Evolutionary conservation across 108 stramenopile genomes (phyloP).

Genomic region (Nannochloropsis gaditana): DNA sequence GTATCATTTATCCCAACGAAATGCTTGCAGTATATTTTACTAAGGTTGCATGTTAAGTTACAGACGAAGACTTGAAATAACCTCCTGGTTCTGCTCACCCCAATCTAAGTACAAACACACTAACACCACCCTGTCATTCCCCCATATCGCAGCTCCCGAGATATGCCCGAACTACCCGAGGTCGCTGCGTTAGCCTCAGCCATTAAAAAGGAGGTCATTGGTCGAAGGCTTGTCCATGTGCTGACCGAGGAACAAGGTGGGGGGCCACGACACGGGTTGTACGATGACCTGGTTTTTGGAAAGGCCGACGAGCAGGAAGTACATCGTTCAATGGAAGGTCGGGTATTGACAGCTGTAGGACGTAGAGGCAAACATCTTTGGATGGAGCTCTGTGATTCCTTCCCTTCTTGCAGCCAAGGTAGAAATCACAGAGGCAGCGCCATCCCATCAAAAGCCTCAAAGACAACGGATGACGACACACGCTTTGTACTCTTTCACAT

Average conservation of each 20-base stretch:
- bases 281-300: conserved; percentile 1
- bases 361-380: background rate
- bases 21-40: too few species aligned
- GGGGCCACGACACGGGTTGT: background rate
- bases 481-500: conserved; percentile 17
- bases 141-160: too few species aligned
- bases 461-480: background rate
- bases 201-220: background rate
- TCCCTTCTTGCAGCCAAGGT: background rate
- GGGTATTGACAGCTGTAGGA: background rate
- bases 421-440: too few species aligned
- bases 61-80: too few species aligned
- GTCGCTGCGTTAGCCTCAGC: background rate
- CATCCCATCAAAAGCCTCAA: background rate
- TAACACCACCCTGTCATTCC: too few species aligned
- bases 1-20: too few species aligned
- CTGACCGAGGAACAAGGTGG: background rate
- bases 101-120: too few species aligned
- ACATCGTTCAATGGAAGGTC: background rate
- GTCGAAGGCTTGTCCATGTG: background rate
- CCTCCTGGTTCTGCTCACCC: too few species aligned
- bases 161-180: background rate
- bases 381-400: background rate
- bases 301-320: background rate
- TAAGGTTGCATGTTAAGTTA: too few species aligned